phyloP scores from a whole-genome alignment of 257 asterid genomes.

The Galeopsis tetrahit region DNA sequence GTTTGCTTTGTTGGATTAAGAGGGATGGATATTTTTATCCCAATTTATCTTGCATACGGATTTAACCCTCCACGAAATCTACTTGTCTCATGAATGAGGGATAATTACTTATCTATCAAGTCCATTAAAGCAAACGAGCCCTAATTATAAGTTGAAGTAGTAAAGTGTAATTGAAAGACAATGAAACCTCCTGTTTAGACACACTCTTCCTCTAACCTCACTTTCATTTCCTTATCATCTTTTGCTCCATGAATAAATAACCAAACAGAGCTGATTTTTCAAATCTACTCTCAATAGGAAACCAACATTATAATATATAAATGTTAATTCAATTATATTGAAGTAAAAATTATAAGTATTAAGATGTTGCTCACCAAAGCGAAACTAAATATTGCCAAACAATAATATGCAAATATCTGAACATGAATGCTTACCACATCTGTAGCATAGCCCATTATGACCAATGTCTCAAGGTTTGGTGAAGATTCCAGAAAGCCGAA shows the following conservation, averaged over 20 bases:
- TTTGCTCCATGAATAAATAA: no score
- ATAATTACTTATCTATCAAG: no score
- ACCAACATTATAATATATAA: neutral
- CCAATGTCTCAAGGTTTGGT: conserved; percentile 23
- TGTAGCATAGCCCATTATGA: neutral
- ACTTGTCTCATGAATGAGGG: no score
- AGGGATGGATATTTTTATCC: no score
- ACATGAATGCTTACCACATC: neutral
- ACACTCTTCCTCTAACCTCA: neutral
- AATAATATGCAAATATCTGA: neutral
- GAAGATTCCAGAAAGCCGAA: conserved; percentile 30
- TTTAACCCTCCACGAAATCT: no score
- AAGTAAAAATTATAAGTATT: neutral
- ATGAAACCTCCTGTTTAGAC: neutral
- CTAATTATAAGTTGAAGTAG: no score
- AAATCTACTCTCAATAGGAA: neutral
- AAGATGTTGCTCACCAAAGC: neutral
- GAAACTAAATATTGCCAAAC: neutral
- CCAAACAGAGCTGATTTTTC: neutral
- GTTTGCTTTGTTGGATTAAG: no score
- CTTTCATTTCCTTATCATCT: neutral
- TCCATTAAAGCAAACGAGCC: no score
- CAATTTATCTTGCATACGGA: no score
- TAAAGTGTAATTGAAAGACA: neutral
- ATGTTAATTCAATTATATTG: neutral